These are phyloP conservation scores for Aphanomyces euteiches DNA, from an alignment of 352 stramenopile genomes.

Conservation along the genomic window DNA sequence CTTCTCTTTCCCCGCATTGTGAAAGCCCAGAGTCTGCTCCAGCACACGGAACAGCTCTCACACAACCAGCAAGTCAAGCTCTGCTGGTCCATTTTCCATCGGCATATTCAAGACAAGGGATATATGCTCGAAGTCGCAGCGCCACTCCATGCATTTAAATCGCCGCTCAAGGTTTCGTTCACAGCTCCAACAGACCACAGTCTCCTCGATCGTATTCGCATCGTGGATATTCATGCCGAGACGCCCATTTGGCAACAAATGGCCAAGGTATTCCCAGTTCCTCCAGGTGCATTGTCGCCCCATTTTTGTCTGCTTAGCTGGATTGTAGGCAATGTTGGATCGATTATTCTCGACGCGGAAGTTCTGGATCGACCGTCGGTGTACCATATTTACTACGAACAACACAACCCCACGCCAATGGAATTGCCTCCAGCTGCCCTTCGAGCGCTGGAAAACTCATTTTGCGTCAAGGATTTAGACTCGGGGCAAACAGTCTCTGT, in stretches of 20 bases:
- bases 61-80: conserved; percentile 74
- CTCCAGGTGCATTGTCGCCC: conserved; percentile 42
- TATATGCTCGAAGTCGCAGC: conserved; percentile 49
- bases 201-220: conserved; percentile 66
- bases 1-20: conserved; percentile 78
- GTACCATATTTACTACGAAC: conserved; percentile 85
- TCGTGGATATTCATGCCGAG: conserved; percentile 83
- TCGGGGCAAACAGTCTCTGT: conserved; percentile 71
- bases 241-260: conserved; percentile 79
- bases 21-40: conserved; percentile 74
- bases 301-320: background rate
- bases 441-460: conserved; percentile 54
- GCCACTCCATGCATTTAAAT: conserved; percentile 31
- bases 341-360: conserved; percentile 78
- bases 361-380: conserved; percentile 71
- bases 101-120: conserved; percentile 58
- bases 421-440: conserved; percentile 36
- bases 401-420: conserved; percentile 73
- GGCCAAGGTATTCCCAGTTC: conserved; percentile 78
- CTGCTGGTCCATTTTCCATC: conserved; percentile 74
- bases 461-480: conserved; percentile 82
- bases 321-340: conserved; percentile 51
- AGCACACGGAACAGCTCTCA: conserved; percentile 83
- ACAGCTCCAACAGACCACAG: conserved; percentile 66
- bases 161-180: conserved; percentile 75